Evolutionary conservation across 176 grass and related monocot species (phyloP), one percentile per base, ranked within the genome.

Genomic region (Puya raimondii): DNA sequence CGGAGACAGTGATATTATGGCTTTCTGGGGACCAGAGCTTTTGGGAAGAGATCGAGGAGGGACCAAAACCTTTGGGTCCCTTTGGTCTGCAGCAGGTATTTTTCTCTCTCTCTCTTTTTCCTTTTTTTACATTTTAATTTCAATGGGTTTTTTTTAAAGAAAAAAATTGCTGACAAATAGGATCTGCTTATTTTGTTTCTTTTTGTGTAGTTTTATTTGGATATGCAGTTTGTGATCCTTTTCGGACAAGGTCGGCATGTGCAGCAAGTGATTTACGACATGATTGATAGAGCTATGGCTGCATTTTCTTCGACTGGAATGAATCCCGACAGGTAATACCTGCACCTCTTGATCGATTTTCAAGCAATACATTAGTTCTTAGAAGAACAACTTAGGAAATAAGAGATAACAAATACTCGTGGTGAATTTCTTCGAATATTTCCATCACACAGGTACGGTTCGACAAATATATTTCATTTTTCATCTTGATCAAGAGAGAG

Each of bases 11-110:
- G 75, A 86, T 97, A 74, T 63, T 92, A 27, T 97, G 89, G 84
- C 87, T 97, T 17, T 90, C 86, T 57, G 86, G 82, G 63, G 89
- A 92, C 69, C 87, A 91, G 69, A 88, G 63, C 78, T 97, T 97
- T 69, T 92, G 94, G 94, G 94, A 97, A 76, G 94, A 90, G n/a
- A 85, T 96, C 69, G 86, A 97, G 84, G 86, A 90, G 9, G 89
- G 86, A n/a, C 84, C 84, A 53, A 84, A 77, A 72, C 67, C 74
- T 64, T 59, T 97, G 22, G 89, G 94, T 23, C 89, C 86, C 26
- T 47, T 86, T 51, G 89, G 91, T 23, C 82, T 96, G 64, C 91
- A 91, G 70, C 86, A 97, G 83, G 94, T 86, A 70, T 71, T 48
- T 13, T 56, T 53, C 23, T 72, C 16, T 15, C 1, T 67, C 75